Evolutionary conservation across 306 rosid genomes (phyloP).

Genomic region (Lathyrus oleraceus): DNA sequence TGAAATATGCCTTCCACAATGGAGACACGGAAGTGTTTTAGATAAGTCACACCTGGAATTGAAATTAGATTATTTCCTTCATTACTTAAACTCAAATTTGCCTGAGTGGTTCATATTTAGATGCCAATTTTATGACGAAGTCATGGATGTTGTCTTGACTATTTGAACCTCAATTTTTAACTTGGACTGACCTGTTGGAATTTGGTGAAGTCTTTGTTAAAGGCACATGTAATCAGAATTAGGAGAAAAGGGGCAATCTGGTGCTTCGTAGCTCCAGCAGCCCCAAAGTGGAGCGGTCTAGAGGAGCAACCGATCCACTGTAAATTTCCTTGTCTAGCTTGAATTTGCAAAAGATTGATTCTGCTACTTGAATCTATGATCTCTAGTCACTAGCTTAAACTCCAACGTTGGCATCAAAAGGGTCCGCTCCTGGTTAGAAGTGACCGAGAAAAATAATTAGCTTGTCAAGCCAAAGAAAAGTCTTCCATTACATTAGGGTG

Average conservation of each 20-base stretch:
- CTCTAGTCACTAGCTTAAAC: background rate
- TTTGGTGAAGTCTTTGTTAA: background rate
- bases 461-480: background rate
- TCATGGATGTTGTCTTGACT: background rate
- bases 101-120: slow-evolving; percentile 4
- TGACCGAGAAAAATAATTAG: background rate
- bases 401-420: background rate
- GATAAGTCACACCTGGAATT: background rate
- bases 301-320: background rate
- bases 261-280: background rate
- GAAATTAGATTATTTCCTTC: slow-evolving; percentile 21
- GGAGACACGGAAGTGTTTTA: background rate
- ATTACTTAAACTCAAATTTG: background rate
- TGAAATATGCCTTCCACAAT: slow-evolving; percentile 4
- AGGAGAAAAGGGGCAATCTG: background rate
- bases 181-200: slow-evolving; percentile 4
- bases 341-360: background rate
- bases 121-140: background rate
- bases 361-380: background rate
- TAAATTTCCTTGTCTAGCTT: background rate
- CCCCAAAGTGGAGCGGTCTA: background rate
- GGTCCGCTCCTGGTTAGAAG: background rate
- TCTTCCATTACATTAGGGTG: background rate
- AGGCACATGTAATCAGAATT: slow-evolving; percentile 2
- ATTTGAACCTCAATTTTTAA: slow-evolving; percentile 16